Conservation (phyloP, 257 asterid species). For the Solanum pinnatisectum region DNA sequence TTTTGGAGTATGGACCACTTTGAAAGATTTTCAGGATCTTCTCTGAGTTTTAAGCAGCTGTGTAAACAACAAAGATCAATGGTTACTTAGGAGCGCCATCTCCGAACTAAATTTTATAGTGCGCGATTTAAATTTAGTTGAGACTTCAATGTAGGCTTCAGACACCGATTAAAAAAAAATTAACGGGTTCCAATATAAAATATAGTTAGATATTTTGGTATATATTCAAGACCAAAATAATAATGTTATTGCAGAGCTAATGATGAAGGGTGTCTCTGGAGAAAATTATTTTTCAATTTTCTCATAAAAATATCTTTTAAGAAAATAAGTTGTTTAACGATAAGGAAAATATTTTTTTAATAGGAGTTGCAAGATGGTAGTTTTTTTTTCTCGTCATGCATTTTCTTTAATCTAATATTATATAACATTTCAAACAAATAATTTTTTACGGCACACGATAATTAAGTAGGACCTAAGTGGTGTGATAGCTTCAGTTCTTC, state of each 20-base stretch:
- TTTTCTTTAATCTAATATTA: no score
- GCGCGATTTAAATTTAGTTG: no score
- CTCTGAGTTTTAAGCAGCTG: background rate
- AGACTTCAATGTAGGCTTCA: fast-evolving
- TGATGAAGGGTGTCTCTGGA: background rate
- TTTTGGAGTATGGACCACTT: background rate
- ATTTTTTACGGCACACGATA: background rate
- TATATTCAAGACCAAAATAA: background rate
- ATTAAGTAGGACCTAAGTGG: background rate
- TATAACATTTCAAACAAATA: no score
- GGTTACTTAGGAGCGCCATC: no score
- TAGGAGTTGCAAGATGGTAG: no score
- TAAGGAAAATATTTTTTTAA: no score
- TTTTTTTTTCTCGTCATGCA: no score
- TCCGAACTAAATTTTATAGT: no score
- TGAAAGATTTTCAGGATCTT: background rate
- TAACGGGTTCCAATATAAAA: background rate
- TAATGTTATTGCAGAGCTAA: background rate
- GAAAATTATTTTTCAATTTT: no score
- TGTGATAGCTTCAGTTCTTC: background rate
- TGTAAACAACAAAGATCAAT: background rate
- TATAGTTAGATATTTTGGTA: background rate
- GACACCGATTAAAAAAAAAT: no score
- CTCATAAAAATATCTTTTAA: no score
- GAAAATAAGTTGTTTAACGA: background rate